Percentiles rank a stretch among this genome's conserved stretches.
Conservation (phyloP, 2,329 filamentous ascomycete species). For the Apiospora malaysiana region DNA sequence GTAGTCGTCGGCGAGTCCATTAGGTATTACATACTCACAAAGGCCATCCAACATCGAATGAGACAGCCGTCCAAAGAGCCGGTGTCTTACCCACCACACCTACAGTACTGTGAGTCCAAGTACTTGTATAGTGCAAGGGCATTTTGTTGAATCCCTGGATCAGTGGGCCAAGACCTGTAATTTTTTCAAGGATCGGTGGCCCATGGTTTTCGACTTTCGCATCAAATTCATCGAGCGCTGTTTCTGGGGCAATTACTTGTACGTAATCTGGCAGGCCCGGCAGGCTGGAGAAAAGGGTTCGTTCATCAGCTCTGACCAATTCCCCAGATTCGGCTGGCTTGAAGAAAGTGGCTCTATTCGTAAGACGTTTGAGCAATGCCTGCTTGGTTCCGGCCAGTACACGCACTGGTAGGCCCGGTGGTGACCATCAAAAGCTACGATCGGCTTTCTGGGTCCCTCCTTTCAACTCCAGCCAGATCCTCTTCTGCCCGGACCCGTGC, state of each 20-base stretch:
- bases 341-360: slow-evolving; percentile 10
- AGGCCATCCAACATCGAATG: not conserved
- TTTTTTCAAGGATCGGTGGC: not conserved
- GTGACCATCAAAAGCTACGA: slow-evolving; percentile 11
- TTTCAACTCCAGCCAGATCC: slow-evolving; percentile 3
- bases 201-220: not conserved
- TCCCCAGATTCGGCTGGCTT: not conserved
- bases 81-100: slow-evolving; percentile 6
- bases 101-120: not conserved
- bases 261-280: not conserved
- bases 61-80: slow-evolving; percentile 9
- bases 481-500: not conserved
- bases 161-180: slow-evolving; percentile 11
- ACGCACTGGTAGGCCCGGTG: not conserved
- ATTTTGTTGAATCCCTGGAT: slow-evolving; percentile 10
- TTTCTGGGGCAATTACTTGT: not conserved
- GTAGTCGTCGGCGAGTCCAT: slow-evolving; percentile 3
- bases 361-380: slow-evolving; percentile 1
- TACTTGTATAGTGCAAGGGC: not conserved
- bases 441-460: slow-evolving; percentile 15
- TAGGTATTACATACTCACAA: not conserved
- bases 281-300: not conserved
- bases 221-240: not conserved
- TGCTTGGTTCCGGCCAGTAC: too few relatives aligned
- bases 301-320: slow-evolving; percentile 12